Evolutionary conservation across 2,329 filamentous ascomycete genomes (phyloP).

Genomic region (Stemphylium beticola): DNA sequence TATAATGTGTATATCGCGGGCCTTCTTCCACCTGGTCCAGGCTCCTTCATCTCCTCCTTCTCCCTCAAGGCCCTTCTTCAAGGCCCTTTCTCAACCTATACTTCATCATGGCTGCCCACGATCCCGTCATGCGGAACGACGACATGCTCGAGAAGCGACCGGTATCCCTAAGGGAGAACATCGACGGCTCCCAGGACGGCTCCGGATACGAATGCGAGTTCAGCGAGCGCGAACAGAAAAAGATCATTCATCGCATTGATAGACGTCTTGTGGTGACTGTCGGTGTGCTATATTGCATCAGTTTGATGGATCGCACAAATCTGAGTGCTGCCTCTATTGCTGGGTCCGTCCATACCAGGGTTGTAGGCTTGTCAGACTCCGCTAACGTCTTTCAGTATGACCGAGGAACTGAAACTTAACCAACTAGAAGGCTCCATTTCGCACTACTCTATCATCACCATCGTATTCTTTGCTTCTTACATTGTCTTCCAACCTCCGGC

Average conservation of each 20-base stretch:
- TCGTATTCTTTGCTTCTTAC: constrained; percentile 55
- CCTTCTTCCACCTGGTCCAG: not conserved
- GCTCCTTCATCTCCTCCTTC: constrained; percentile 6
- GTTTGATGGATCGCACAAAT: constrained; percentile 81
- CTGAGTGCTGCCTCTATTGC: constrained; percentile 75
- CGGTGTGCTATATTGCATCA: constrained; percentile 72
- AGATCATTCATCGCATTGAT: constrained; percentile 74
- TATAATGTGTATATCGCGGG: constrained; percentile 12
- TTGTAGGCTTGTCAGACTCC: constrained; percentile 3
- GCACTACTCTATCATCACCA: constrained; percentile 64
- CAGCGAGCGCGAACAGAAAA: constrained; percentile 66
- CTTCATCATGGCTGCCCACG: constrained; percentile 9
- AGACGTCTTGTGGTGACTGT: constrained; percentile 56
- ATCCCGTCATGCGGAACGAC: constrained; percentile 26
- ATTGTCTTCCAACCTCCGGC: constrained; percentile 52
- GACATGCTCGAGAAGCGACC: constrained; percentile 34
- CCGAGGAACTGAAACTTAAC: constrained; percentile 41
- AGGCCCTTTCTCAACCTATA: not conserved
- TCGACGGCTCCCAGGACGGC: constrained; percentile 31
- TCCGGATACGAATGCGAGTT: constrained; percentile 51
- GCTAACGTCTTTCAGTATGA: constrained; percentile 49
- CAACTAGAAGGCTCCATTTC: constrained; percentile 37
- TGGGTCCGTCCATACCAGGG: constrained; percentile 51
- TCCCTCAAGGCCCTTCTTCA: not conserved
- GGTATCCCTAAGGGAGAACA: constrained; percentile 30